Conservation (phyloP, 2,329 filamentous ascomycete species). For the Ophiostoma piceae region DNA sequence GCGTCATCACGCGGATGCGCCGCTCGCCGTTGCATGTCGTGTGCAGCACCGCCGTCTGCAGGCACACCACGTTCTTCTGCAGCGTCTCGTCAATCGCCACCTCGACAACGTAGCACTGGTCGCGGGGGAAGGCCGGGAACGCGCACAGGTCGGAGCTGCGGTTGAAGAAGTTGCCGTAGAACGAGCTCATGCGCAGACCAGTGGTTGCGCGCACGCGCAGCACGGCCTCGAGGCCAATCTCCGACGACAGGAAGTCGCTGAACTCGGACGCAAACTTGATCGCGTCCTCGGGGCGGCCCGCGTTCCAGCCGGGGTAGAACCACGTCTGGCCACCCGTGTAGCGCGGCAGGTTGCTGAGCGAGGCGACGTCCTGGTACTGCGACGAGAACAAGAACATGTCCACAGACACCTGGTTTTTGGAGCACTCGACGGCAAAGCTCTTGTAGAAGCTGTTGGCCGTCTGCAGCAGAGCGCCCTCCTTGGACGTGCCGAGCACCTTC, state of each 20-base stretch:
- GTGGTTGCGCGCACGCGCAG: conserved; percentile 92
- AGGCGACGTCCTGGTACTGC: conserved; percentile 95
- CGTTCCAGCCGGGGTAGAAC: conserved; percentile 98
- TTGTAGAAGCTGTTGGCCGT: conserved; percentile 97
- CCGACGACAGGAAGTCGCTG: conserved; percentile 91
- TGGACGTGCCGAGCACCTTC: conserved; percentile 87
- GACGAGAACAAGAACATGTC: conserved; percentile 98
- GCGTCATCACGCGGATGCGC: conserved; percentile 87
- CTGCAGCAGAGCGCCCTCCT: conserved; percentile 81
- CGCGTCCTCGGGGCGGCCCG: conserved; percentile 85
- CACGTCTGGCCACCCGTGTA: conserved; percentile 98
- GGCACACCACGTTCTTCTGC: conserved; percentile 82
- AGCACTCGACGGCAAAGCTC: conserved; percentile 97
- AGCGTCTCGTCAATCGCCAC: conserved; percentile 96
- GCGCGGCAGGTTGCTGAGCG: conserved; percentile 86
- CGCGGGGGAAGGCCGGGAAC: conserved; percentile 94
- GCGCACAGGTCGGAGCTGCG: conserved; percentile 94
- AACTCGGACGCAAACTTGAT: conserved; percentile 98
- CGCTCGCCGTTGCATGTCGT: conserved; percentile 97
- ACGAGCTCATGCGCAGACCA: conserved; percentile 91
- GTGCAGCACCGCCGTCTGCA: conserved; percentile 92
- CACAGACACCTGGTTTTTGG: conserved; percentile 96
- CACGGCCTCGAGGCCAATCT: conserved; percentile 94
- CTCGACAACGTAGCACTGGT: conserved; percentile 96
- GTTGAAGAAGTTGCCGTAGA: conserved; percentile 99